Evolutionary conservation across 768 basidiomycete species (phyloP).

Genomic region (Gloeostereum incarnatum): DNA sequence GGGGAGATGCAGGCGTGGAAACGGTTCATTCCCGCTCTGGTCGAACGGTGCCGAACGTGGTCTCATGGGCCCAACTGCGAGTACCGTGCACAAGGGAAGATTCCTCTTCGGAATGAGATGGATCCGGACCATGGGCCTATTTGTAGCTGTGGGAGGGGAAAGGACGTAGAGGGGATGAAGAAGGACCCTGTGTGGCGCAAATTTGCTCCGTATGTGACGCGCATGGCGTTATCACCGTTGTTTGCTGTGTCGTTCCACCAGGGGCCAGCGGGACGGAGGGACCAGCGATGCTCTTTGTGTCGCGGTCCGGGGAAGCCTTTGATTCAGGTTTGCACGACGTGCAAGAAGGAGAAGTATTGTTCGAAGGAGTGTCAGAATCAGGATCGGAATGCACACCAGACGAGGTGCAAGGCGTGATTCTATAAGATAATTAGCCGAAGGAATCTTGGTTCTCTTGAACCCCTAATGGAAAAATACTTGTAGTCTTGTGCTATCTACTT

Average conservation of each 20-base stretch:
- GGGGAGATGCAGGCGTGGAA: constrained; percentile 39
- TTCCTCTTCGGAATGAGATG: constrained; percentile 29
- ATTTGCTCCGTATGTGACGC: constrained; percentile 33
- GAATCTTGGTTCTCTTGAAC: no score
- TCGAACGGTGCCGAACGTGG: constrained; percentile 49
- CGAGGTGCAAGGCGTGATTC: no score
- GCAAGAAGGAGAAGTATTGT: constrained; percentile 10
- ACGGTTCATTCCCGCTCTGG: constrained; percentile 36
- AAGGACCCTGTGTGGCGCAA: constrained; percentile 22
- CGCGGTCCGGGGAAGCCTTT: neutral
- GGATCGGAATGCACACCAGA: constrained; percentile 5
- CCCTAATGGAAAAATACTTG: no score
- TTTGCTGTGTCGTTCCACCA: constrained; percentile 20
- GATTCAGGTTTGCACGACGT: constrained; percentile 1
- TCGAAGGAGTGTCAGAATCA: constrained; percentile 11
- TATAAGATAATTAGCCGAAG: no score
- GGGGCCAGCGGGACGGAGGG: neutral
- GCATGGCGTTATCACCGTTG: constrained; percentile 39
- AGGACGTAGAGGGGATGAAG: constrained; percentile 29
- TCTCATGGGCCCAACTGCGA: constrained; percentile 37
- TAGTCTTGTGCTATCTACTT: no score
- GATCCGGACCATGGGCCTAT: constrained; percentile 26
- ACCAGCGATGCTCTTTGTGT: constrained; percentile 1
- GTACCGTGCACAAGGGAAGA: constrained; percentile 20
- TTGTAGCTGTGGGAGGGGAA: constrained; percentile 45